Evolutionary conservation across 495 filamentous ascomycete genomes (phyloP), one percentile per base, ranked within the genome.

Genomic region (Pseudomonodictys pantanalensis): DNA sequence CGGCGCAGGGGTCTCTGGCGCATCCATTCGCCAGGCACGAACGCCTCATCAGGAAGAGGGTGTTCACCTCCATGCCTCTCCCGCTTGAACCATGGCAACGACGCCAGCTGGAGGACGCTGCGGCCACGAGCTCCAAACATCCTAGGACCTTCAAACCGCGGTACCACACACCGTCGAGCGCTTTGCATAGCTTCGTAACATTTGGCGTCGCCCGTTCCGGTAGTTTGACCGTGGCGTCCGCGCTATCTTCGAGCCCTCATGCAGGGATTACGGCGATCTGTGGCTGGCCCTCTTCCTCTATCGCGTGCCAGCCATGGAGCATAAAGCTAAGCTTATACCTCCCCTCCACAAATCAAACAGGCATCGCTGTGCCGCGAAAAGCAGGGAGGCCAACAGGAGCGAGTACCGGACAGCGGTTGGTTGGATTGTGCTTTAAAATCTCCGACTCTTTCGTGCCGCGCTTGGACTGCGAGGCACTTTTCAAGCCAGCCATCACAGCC

Each of bases 191-290:
- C n/a, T n/a, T n/a, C n/a, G n/a, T n/a, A n/a, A n/a, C n/a, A n/a
- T n/a, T 32, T 32, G 17, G 39, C 48, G 28, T 18, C 48, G 29
- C 7, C 18, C 28, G 29, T 22, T 12, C 22, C 9, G 24, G 29
- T 17, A 28, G 23, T 18, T 12, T 23, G 17, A 2, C 44, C 15
- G 3, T 24, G 25, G 28, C 29, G 38, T 18, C 54, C n/a, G n/a
- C 29, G 10, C n/a, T n/a, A n/a, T n/a, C n/a, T 23, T 24, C 30
- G 30, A 20, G 15, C 28, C 25, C 25, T 30, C 12, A 26, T 29
- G 23, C 41, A 4, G 42, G 54, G 54, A 58, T 58, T 12, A 41
- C 29, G 54, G 22, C 54, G 54, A 58, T 58, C 54, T 48, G 50
- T 53, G 50, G 50, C 50, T 53, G 30, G 23, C 49, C 49, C 29